Conservation (phyloP, 371 early-diverging fungal genomes). For the Mortierella sp. region DNA sequence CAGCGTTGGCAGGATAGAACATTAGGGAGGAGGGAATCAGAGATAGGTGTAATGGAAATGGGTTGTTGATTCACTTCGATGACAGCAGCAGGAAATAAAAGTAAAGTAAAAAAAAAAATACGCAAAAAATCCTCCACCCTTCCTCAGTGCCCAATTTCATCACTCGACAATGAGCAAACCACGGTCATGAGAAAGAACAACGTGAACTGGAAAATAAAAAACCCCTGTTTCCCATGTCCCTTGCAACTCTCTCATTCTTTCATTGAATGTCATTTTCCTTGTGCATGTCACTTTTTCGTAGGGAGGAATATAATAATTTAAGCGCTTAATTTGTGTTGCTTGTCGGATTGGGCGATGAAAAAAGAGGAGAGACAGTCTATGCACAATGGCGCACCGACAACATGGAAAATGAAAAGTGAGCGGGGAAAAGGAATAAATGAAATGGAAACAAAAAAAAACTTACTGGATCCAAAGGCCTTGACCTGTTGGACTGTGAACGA, state of each 20-base stretch:
- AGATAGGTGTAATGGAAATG: background rate
- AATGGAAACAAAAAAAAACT: background rate
- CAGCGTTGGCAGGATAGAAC: too few relatives aligned
- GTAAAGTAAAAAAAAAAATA: background rate
- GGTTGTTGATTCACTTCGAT: background rate
- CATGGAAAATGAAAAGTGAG: background rate
- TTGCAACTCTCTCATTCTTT: background rate
- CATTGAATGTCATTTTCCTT: background rate
- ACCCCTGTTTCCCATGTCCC: background rate
- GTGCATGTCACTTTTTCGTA: background rate
- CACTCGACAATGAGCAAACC: background rate
- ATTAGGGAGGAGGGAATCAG: too few relatives aligned
- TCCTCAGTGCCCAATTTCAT: background rate
- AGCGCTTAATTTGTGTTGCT: background rate
- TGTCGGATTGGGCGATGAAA: background rate
- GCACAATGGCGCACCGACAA: background rate
- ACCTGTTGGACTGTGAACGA: slow-evolving; percentile 2
- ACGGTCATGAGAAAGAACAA: too few relatives aligned
- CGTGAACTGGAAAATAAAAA: too few relatives aligned
- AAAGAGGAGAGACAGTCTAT: background rate
- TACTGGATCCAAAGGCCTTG: slow-evolving; percentile 10
- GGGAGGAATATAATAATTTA: background rate
- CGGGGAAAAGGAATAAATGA: background rate
- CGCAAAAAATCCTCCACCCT: background rate
- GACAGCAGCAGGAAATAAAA: background rate